Evolutionary conservation across 2,329 filamentous ascomycete species (phyloP), one percentile per base, ranked within the genome.

Genomic region (Xylaria sp.): DNA sequence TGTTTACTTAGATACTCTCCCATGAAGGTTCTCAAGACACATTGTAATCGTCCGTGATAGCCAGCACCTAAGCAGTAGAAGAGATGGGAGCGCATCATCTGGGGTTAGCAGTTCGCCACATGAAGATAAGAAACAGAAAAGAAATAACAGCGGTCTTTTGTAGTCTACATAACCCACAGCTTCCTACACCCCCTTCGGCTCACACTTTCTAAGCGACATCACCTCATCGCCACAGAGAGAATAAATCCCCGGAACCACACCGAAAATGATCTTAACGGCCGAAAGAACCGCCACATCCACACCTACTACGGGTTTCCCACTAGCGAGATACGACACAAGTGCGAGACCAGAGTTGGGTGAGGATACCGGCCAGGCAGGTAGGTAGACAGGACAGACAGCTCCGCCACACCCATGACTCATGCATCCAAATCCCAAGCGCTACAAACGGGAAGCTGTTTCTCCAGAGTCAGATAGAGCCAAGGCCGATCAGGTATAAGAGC

Each of bases 361-460:
- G 54, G 4, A n/a, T 20, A 20, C n/a, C 12, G 25, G 23, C 28
- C 13, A 23, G 46, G 50, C 34, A 59, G 18, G 52, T 0, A 2
- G 54, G 44, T 59, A 28, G 28, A 6, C 5, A 28, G 28, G 28
- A 28, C 28, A 6, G 28, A 28, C 3, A 54, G 48, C 57, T 55
- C 39, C 64, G 63, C 63, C 57, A 61, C 57, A 58, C 57, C 50
- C 58, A 66, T 66, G 65, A 66, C 65, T 57, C 44, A 62, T n/a
- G 31, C 34, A 57, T 60, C 37, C 23, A 13, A 39, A 46, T 9
- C 62, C 25, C 31, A 51, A 51, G 31, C 61, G 25, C 51, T 55
- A n/a, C 55, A 46, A 58, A 23, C 64, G 64, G 57, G 46, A 65
- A 50, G 31, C 20, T n/a, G 15, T 15, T 15, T 55, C 56, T n/a